Base-by-base conservation (phyloP, 345 rosid species). In the Tarenaya hassleriana region DNA sequence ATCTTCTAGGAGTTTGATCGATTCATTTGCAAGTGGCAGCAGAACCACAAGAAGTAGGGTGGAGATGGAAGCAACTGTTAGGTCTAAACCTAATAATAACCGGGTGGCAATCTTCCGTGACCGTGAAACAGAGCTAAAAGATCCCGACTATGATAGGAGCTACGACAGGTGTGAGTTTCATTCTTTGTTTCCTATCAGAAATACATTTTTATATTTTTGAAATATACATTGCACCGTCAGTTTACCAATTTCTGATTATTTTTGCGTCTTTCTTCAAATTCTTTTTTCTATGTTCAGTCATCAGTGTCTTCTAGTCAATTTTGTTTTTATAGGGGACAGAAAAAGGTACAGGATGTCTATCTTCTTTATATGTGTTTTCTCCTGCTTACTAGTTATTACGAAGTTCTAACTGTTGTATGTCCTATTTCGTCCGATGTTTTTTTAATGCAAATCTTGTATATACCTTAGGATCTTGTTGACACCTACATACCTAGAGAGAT, bases 21-120 rank as follows among this genome's bases (percentile, higher is more conserved):
- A 81, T 44, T 68, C 79, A 15, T 73, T 82, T 55, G 29, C 80
- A 16, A 71, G 76, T 69, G 74, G 74, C 55, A 73, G 64, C 61
- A 67, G 75, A 47, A 46, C 74, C 46, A 73, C 75, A 56, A 79
- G 77, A 77, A 60, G 66, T 69, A 79, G 94, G 73, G 38, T 56
- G 13, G 94, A 84, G 42, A 84, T 63, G 61, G 94, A 84, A 67
- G 75, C 83, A 27, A 47, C 72, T 41, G 69, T 75, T 55, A 78
- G 89, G 72, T 40, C 56, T 15, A 77, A 55, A 65, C 75, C 79
- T 51, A 74, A 65, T 63, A 74, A 65, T 63, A 81, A 41, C 51
- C 56, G 75, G 71, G 89, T 84, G 55, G 94, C 94, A 50, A 79
- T 81, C 53, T 84, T 84, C 67, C 86, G 94, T 55, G 94, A 84